Evolutionary conservation across 345 rosid genomes (phyloP).

Genomic region (Corchorus olitorius): DNA sequence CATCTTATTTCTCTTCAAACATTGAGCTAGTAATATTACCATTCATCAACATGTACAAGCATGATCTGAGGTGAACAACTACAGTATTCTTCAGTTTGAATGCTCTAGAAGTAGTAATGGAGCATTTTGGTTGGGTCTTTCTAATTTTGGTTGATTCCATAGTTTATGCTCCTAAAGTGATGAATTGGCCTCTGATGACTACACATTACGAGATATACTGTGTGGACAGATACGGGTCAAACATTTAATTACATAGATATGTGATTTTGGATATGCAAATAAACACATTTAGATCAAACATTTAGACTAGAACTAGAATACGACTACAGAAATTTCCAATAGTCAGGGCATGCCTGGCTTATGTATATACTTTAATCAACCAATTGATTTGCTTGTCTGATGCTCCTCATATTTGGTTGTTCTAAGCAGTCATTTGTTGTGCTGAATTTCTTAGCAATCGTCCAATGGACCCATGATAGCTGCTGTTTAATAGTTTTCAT

Average conservation of each 20-base stretch:
- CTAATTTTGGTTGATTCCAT: slow-evolving; percentile 63
- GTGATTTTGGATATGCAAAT: background rate
- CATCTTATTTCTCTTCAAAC: slow-evolving; percentile 3
- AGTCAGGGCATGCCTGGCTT: background rate
- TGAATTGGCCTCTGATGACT: slow-evolving; percentile 78
- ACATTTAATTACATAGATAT: slow-evolving; percentile 31
- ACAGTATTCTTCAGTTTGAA: background rate
- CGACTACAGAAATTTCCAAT: background rate
- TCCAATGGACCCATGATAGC: background rate
- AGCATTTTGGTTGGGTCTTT: slow-evolving; percentile 60
- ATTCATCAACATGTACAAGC: background rate
- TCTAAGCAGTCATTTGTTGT: slow-evolving; percentile 1
- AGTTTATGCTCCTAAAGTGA: slow-evolving; percentile 71
- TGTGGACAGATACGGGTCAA: slow-evolving; percentile 92
- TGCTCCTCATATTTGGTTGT: background rate
- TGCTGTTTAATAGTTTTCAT: slow-evolving; percentile 19
- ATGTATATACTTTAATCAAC: background rate
- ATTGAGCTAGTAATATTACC: background rate
- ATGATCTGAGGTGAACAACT: background rate
- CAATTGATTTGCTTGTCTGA: background rate
- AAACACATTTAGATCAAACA: background rate
- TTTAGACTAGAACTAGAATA: background rate
- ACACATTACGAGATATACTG: slow-evolving; percentile 52
- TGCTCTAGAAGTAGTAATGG: slow-evolving; percentile 22
- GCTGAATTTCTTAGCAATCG: background rate